A percentile compares a stretch with the other conserved stretches of the same genome.
Conservation (phyloP, 2,329 filamentous ascomycete genomes). For the Colletotrichum navitas region DNA sequence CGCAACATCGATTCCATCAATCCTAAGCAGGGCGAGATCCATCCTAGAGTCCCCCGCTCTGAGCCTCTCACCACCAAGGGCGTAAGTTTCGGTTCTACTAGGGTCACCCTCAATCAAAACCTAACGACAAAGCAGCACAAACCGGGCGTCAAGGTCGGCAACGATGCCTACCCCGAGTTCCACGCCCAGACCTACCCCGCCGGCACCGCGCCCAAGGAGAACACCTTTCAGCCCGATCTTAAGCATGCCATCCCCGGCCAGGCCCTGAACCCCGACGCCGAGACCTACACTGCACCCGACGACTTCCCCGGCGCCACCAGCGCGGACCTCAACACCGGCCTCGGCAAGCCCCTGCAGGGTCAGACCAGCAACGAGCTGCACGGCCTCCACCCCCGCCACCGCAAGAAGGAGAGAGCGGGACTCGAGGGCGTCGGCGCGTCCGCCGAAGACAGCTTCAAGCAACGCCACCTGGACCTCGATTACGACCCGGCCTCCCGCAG, state of each 20-base stretch:
- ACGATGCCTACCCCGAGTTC: conserved; percentile 73
- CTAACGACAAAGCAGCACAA: conserved; percentile 66
- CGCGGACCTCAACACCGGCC: conserved; percentile 56
- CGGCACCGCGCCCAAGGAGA: conserved; percentile 70
- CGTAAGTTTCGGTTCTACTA: conserved; percentile 57
- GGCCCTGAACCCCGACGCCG: conserved; percentile 47
- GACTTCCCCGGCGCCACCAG: conserved; percentile 60
- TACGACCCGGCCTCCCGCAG: conserved; percentile 43
- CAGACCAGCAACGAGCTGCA: conserved; percentile 57
- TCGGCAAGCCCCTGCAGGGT: conserved; percentile 59
- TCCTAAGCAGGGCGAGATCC: conserved; percentile 67
- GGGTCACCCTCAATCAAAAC: not conserved
- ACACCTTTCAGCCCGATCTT: conserved; percentile 55
- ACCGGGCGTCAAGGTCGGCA: conserved; percentile 70
- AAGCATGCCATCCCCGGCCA: conserved; percentile 52
- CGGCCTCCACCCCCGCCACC: conserved; percentile 47
- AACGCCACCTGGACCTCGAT: conserved; percentile 50
- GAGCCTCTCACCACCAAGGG: conserved; percentile 67
- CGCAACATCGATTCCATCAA: conserved; percentile 65
- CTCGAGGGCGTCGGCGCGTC: conserved; percentile 56
- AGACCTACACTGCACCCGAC: conserved; percentile 48
- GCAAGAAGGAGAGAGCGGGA: conserved; percentile 54
- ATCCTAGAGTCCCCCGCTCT: conserved; percentile 61
- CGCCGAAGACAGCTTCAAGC: conserved; percentile 46
- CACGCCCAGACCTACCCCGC: conserved; percentile 69